Evolutionary conservation across 805 yeast genomes (phyloP), one percentile per base, ranked within the genome.

Genomic region (Hanseniaspora pseudoguilliermondii): DNA sequence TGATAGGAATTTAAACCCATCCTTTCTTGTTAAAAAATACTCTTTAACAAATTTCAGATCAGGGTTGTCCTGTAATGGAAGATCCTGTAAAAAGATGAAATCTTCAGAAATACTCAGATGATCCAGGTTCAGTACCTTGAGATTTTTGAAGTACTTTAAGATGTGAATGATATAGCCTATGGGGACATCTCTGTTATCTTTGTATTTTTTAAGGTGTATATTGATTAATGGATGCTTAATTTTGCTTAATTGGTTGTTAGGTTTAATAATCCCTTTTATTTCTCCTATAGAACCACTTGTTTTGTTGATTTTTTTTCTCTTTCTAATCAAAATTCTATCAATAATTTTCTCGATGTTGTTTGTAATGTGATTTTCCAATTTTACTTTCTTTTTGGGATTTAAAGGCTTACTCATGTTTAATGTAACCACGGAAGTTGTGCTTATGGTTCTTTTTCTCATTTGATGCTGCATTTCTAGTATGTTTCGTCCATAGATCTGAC

Each of bases 161-260:
- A 87, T 63, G 65, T 86, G 95, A 15, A 88, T 64, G 10, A 89
- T 63, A 59, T 80, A 79, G 0, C 96, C 96, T 32, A 83, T 69
- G 0, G 96, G 96, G 7, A 88, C 65, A 65, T 88, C 96, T 60
- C 77, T 80, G n/a, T 83, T 75, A 21, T 77, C 72, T 3, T 86
- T 74, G 66, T 84, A 84, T 65, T 79, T 83, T 54, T 74, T 62
- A 39, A 86, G 65, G 59, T 82, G 80, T 57, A 79, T 77, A 64
- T 78, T 83, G 42, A 81, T 79, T 47, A 69, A 66, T 2, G 93
- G 93, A 64, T 85, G 89, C 2, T 68, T 64, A 0, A 68, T 63
- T 7, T 66, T 58, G 59, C 57, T 48, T n/a, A 62, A 57, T 41
- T 21, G 44, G 44, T 41, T 41, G 25, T 13, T 10, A 1, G 44